A percentile compares a stretch with the other conserved stretches of the same genome.
phyloP scores from a whole-genome alignment of 495 filamentous ascomycete genomes.

The Penicillium manginii region DNA sequence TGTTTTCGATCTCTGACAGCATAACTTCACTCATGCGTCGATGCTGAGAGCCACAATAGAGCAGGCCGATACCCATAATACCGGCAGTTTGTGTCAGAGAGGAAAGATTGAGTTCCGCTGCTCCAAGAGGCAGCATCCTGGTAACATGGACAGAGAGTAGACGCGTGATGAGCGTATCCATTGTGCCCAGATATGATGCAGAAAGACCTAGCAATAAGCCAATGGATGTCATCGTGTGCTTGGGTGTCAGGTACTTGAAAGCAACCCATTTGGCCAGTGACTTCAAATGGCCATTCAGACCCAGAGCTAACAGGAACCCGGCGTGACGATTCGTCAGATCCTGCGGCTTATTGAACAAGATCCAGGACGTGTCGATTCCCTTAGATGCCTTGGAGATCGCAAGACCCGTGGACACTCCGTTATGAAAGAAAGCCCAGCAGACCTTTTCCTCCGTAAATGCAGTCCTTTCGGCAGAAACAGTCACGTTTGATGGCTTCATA shows the following conservation, averaged over 20 bases:
- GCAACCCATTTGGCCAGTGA: conserved; percentile 95
- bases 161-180: conserved; percentile 94
- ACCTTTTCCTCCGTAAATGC: conserved; percentile 92
- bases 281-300: conserved; percentile 94
- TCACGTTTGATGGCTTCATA: conserved; percentile 88
- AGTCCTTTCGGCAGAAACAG: conserved; percentile 81
- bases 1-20: conserved; percentile 92
- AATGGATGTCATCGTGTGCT: conserved; percentile 98
- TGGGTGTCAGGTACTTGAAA: conserved; percentile 97
- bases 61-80: conserved; percentile 93
- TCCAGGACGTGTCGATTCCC: conserved; percentile 97
- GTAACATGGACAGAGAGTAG: conserved; percentile 97
- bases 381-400: conserved; percentile 88
- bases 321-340: conserved; percentile 94
- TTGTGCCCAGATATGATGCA: conserved; percentile 91
- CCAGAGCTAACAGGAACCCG: conserved; percentile 87
- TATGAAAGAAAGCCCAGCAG: conserved; percentile 97
- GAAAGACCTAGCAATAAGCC: conserved; percentile 90
- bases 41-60: conserved; percentile 96
- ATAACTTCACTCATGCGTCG: conserved; percentile 98
- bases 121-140: conserved; percentile 85
- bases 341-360: conserved; percentile 93
- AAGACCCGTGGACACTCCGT: conserved; percentile 86
- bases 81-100: conserved; percentile 94
- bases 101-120: conserved; percentile 92